A percentile compares a stretch with the other conserved stretches of the same genome.
Conservation (phyloP, 176 grass and related monocot genomes). For the Tillandsia fasciculata region DNA sequence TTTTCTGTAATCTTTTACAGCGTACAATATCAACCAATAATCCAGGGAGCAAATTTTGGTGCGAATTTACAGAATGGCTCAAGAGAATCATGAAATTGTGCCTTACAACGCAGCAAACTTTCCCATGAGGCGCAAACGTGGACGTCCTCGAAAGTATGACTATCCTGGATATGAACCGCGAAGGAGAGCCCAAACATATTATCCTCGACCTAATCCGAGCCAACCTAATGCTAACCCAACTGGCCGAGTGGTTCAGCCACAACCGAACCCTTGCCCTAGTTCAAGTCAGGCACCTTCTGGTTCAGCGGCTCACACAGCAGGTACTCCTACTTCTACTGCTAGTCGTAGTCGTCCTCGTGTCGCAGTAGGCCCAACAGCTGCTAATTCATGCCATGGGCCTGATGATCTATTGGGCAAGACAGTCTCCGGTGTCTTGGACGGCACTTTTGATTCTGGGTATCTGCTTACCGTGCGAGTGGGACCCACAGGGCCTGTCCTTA, state of each 20-base stretch:
- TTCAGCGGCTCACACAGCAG: background rate
- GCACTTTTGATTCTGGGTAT: slow-evolving; percentile 29
- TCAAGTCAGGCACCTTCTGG: background rate
- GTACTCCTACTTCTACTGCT: background rate
- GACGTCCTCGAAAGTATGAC: slow-evolving; percentile 24
- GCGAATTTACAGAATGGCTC: background rate
- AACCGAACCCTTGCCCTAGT: slow-evolving; percentile 5
- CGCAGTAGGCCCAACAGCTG: background rate
- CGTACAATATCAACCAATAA: too few species aligned
- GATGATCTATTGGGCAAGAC: slow-evolving; percentile 15
- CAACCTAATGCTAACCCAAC: slow-evolving; percentile 5
- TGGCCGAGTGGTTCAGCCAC: background rate
- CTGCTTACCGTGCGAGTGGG: slow-evolving; percentile 23
- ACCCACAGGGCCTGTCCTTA: slow-evolving; percentile 19
- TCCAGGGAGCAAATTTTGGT: too few species aligned
- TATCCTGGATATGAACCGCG: background rate
- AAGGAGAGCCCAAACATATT: background rate
- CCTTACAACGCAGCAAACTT: slow-evolving; percentile 4
- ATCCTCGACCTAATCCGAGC: slow-evolving; percentile 1
- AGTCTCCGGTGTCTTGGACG: slow-evolving; percentile 25
- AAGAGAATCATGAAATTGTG: slow-evolving; percentile 19
- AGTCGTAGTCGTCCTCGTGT: too few species aligned
- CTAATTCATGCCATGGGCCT: slow-evolving; percentile 1
- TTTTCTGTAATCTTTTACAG: background rate
- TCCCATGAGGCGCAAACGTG: slow-evolving; percentile 22